phyloP scores from a whole-genome alignment of 306 rosid species.

The Lupinus albus region DNA sequence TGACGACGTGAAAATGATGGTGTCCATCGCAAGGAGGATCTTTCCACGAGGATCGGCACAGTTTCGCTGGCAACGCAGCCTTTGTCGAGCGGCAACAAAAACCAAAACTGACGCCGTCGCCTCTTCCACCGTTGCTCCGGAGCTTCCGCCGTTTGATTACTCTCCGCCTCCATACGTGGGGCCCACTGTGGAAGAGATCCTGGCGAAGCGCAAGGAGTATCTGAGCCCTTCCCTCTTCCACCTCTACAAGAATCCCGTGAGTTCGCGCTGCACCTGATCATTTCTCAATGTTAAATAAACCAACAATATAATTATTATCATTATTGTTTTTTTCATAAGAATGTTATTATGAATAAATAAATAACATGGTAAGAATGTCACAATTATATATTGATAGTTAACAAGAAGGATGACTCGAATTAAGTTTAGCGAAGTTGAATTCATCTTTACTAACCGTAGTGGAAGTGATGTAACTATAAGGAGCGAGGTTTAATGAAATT shows the following conservation, averaged over 20 bases:
- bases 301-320: not conserved
- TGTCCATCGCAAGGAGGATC: slow-evolving; percentile 33
- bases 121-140: slow-evolving; percentile 37
- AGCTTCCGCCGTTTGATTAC: slow-evolving; percentile 72
- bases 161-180: slow-evolving; percentile 77
- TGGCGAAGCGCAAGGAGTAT: slow-evolving; percentile 72
- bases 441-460: too few species aligned
- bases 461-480: too few species aligned
- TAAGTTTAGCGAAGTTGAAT: too few species aligned
- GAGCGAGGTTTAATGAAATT: too few species aligned
- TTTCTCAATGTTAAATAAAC: not conserved
- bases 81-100: slow-evolving; percentile 48
- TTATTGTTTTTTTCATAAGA: too few species aligned
- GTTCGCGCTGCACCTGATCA: slow-evolving; percentile 33
- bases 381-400: too few species aligned
- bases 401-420: too few species aligned
- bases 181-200: slow-evolving; percentile 61
- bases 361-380: not conserved
- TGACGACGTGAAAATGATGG: slow-evolving; percentile 43
- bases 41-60: slow-evolving; percentile 21
- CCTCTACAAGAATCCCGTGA: slow-evolving; percentile 68
- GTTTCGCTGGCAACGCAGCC: slow-evolving; percentile 38
- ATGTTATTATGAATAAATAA: too few species aligned
- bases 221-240: slow-evolving; percentile 70
- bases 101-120: slow-evolving; percentile 37